These are phyloP conservation scores for Pleurotus eryngii DNA, from an alignment of 768 basidiomycete genomes.

Conservation along the genomic window DNA sequence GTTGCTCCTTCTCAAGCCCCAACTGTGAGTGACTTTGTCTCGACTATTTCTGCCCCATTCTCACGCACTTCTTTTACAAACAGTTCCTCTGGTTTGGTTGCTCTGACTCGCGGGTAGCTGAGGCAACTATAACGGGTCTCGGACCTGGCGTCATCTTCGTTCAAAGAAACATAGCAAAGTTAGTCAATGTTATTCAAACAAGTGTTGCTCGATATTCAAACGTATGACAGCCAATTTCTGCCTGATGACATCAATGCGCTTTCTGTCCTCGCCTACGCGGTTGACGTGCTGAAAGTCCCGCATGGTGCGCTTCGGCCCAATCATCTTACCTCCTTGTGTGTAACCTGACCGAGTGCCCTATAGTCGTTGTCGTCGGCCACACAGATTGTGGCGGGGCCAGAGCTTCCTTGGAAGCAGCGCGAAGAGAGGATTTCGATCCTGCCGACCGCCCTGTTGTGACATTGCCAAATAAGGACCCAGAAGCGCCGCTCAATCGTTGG, in stretches of 20 bases:
- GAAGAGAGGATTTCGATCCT: not conserved
- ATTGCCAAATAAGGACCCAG: conserved; percentile 26
- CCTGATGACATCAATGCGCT: conserved; percentile 63
- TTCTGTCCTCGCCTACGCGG: conserved; percentile 72
- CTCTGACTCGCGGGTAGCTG: conserved; percentile 83
- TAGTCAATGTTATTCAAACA: conserved; percentile 20
- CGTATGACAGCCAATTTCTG: not conserved
- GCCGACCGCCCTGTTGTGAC: not conserved
- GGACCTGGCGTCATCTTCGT: conserved; percentile 82
- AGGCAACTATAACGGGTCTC: conserved; percentile 64
- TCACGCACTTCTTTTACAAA: not conserved
- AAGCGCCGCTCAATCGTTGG: conserved; percentile 65
- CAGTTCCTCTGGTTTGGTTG: conserved; percentile 81
- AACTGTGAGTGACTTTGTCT: not conserved
- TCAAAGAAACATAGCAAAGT: conserved; percentile 89
- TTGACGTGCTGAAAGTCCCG: conserved; percentile 65
- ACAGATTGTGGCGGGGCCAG: conserved; percentile 76
- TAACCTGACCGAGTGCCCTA: conserved; percentile 8
- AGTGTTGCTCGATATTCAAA: not conserved
- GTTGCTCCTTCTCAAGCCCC: not conserved
- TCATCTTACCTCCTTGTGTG: conserved; percentile 7
- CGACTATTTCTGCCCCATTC: not conserved
- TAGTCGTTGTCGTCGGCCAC: conserved; percentile 83
- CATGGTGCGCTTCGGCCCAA: conserved; percentile 57
- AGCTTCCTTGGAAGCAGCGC: conserved; percentile 48